These are phyloP conservation scores for Globisporangium polare DNA, from an alignment of 352 stramenopile species.

Conservation along the genomic window DNA sequence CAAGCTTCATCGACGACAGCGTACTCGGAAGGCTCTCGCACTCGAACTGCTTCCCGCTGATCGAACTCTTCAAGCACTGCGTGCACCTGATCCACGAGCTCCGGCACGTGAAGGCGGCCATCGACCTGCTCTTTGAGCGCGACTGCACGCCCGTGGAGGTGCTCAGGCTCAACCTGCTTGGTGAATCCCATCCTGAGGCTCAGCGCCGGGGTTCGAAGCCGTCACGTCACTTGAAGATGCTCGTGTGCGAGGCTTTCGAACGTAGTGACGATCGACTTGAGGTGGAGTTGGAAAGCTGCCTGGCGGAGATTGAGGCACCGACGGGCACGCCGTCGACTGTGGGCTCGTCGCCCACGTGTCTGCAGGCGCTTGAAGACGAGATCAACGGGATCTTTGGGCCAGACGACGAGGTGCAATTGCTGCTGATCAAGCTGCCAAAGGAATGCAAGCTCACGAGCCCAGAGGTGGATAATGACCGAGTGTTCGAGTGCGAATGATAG, in stretches of 20 bases:
- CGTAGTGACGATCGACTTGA: not conserved
- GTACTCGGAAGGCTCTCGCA: slow-evolving; percentile 38
- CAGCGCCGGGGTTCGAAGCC: not conserved
- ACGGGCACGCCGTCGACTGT: slow-evolving; percentile 11
- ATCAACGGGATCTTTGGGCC: slow-evolving; percentile 1
- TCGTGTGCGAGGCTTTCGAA: not conserved
- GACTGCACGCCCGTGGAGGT: slow-evolving; percentile 34
- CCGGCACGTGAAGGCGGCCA: slow-evolving; percentile 24
- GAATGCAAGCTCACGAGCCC: not conserved
- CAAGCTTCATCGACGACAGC: slow-evolving; percentile 58
- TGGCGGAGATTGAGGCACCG: not conserved
- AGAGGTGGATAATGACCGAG: not conserved
- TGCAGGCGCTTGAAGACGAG: slow-evolving; percentile 10
- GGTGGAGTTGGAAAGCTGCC: not conserved
- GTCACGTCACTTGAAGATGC: not conserved
- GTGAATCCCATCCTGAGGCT: not conserved
- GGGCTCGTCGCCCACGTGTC: slow-evolving; percentile 10
- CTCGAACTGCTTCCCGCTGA: slow-evolving; percentile 24
- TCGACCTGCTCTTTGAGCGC: slow-evolving; percentile 55
- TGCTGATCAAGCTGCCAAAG: not conserved
- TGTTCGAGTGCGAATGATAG: not conserved
- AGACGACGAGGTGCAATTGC: not conserved
- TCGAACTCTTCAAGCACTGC: slow-evolving; percentile 65
- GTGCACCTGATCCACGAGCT: slow-evolving; percentile 50
- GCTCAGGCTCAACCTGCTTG: slow-evolving; percentile 29